Base-by-base conservation (phyloP, 108 stramenopile genomes). In the Cyclotella atomus region DNA sequence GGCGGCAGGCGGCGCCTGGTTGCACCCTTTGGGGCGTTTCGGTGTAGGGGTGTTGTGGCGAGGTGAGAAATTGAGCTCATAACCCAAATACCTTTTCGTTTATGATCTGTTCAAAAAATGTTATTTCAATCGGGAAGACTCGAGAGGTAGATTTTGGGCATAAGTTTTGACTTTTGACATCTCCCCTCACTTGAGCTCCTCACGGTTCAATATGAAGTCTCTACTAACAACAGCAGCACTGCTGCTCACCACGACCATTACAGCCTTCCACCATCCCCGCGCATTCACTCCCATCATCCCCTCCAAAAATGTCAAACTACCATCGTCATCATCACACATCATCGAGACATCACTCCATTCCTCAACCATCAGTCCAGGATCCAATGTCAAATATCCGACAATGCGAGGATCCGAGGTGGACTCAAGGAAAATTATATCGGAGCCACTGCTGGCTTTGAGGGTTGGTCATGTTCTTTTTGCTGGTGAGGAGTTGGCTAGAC, bases 381-480 rank as follows among this genome's bases (percentile, higher is more conserved):
- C 65, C n/a, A 81, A 81, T 21, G 71, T 82, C 59, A 91, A 91
- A 62, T 96, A 91, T 74, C 95, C 95, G 2, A 92, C 91, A 7
- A n/a, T 20, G 7, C 85, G 92, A 68, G 95, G 95, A 54, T 49
- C 85, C 21, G 81, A 84, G 60, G 85, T 89, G 0, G 92, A 96
- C 68, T 85, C 87, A 9, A 87, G 95, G 34, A 76, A 87, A 54
- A 96, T 96, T 72, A 76, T 96, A 17, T 79, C 85, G 6, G 68
- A 79, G 36, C 87, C 86, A 30, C 74, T 91, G 66, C 76, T 88
- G 21, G 95, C 91, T 1, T 59, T 93, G 35, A 87, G 92, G 15
- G 65, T 96, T 45, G 49, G 78, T 14, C 87, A 88, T 62, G 80
- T 88, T 55, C 75, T 88, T 1, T 85, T 88, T 62, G 84, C 84